Conservation (phyloP, 345 rosid genomes). For the Theobroma cacao region DNA sequence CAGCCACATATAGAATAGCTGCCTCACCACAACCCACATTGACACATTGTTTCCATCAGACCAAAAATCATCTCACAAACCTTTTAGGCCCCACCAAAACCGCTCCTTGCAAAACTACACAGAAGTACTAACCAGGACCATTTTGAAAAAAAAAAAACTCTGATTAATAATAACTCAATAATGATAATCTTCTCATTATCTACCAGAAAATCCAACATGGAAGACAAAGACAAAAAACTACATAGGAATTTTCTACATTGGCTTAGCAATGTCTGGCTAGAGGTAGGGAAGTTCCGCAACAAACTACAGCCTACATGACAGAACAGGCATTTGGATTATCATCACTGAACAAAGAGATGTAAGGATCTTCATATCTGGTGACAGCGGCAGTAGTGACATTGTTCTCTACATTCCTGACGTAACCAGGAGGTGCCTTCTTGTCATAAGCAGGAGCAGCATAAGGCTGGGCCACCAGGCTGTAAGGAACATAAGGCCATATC, state of each 20-base stretch:
- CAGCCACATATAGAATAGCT: not conserved
- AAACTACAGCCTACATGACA: constrained; percentile 52
- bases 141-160: not conserved
- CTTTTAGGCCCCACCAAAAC: constrained; percentile 17
- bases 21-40: constrained; percentile 10
- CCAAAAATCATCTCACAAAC: constrained; percentile 8
- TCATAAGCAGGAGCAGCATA: constrained; percentile 71
- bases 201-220: not conserved
- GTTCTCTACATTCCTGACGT: constrained; percentile 72
- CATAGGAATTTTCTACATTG: constrained; percentile 18
- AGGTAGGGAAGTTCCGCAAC: too few relatives aligned
- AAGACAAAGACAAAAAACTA: not conserved
- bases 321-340: constrained; percentile 97
- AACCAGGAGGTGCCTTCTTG: constrained; percentile 96
- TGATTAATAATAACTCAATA: not conserved
- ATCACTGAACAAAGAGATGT: constrained; percentile 63
- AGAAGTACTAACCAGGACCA: constrained; percentile 12
- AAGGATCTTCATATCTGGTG: constrained; percentile 56
- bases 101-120: constrained; percentile 18
- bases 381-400: constrained; percentile 32
- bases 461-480: constrained; percentile 86
- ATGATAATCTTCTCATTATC: not conserved
- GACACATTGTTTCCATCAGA: constrained; percentile 1
- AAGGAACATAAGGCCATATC: constrained; percentile 96
- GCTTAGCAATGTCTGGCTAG: not conserved